Base-by-base conservation (phyloP, 192 early-diverging fungal genomes). In the Rhizophagus prolifer region DNA sequence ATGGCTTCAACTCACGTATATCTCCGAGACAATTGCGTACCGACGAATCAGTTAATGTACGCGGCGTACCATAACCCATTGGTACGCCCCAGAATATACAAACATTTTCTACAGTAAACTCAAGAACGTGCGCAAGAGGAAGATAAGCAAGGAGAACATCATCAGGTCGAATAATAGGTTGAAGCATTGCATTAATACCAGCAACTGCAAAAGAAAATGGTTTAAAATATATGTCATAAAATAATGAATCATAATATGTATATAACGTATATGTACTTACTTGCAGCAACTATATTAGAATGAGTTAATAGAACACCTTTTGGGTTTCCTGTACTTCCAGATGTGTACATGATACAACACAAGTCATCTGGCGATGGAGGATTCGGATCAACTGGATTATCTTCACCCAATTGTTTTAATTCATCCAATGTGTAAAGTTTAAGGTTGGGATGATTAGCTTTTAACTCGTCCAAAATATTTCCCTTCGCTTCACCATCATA, bases 251-350 rank as follows among this genome's bases (percentile, higher is more conserved):
- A 14, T 31, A 34, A 21, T 2, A 19, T 25, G 19, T 5, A n/a
- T n/a, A n/a, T n/a, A 21, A 47, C 7, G 10, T 26, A 50, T 69
- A n/a, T 12, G 34, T 62, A 84, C 82, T 82, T 85, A 87, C 87
- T 82, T 70, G 92, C 90, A 71, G 97, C 89, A 69, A 96, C 85
- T 72, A 97, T 82, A 77, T 95, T 95, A 69, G 85, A 80, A 79
- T 98, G 95, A 63, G 91, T 87, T 12, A 98, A 81, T 75, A 95
- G 80, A 46, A 95, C 96, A 74, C 97, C 97, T 82, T 96, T 96
- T 61, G 97, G 96, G 82, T 90, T 90, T 26, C 97, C 95, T 14
- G 95, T 98, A n/a, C 91, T 91, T 47, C 96, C 93, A 79, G 90
- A 91, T 23, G 91, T 94, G 79, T 91, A 98, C 95, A 98, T 96